phyloP scores from a whole-genome alignment of 306 rosid genomes.

The Acacia acuminata region DNA sequence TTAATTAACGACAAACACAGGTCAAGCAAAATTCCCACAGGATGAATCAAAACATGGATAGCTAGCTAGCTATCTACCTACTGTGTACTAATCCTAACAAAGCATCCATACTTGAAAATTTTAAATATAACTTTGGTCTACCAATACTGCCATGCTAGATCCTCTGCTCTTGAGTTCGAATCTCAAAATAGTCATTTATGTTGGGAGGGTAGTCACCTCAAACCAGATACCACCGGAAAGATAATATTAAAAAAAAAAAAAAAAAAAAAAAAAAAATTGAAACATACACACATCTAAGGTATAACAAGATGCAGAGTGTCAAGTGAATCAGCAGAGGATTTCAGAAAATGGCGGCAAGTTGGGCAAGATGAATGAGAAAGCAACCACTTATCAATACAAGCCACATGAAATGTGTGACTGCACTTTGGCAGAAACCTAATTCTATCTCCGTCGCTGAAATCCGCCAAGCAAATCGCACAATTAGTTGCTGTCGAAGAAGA shows the following conservation, averaged over 20 bases:
- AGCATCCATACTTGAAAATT: neutral
- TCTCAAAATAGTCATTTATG: too few species aligned
- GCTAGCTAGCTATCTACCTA: too few species aligned
- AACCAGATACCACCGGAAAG: too few species aligned
- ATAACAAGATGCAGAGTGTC: constrained; percentile 25
- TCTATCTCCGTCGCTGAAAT: constrained; percentile 65
- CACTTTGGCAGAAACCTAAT: constrained; percentile 77
- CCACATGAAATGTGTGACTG: constrained; percentile 67
- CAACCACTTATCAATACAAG: constrained; percentile 77
- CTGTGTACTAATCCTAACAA: neutral
- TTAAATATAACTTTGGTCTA: too few species aligned
- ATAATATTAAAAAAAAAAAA: too few species aligned
- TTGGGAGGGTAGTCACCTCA: too few species aligned
- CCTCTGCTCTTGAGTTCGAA: too few species aligned
- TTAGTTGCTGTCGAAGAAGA: constrained; percentile 39
- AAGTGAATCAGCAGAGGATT: constrained; percentile 22
- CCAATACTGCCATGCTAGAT: too few species aligned
- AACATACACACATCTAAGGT: neutral
- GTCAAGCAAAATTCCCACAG: neutral
- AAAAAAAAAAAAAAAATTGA: too few species aligned
- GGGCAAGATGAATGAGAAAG: constrained; percentile 79
- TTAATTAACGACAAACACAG: neutral
- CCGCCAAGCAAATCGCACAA: constrained; percentile 72
- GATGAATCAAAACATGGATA: neutral
- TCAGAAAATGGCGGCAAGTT: constrained; percentile 59